phyloP scores from a whole-genome alignment of 2,329 filamentous ascomycete species.

The Rugonectria rugulosa region DNA sequence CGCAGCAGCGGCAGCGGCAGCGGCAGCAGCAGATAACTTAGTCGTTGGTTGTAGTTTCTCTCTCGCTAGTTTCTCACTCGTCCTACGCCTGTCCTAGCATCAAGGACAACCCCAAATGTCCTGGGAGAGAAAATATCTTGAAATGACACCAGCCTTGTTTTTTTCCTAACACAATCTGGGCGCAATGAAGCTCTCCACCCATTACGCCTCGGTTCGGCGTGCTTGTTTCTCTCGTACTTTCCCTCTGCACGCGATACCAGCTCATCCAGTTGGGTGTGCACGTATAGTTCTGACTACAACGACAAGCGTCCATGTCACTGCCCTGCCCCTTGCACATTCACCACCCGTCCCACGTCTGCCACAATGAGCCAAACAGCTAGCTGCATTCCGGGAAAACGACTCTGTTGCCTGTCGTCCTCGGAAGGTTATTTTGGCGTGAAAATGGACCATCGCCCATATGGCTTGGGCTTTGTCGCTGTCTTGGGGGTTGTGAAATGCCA shows the following conservation, averaged over 20 bases:
- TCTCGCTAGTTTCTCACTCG: neutral
- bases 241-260: neutral
- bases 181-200: too few species aligned
- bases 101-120: too few species aligned
- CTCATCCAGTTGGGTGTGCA: neutral
- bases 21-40: too few species aligned
- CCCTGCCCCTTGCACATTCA: constrained; percentile 2
- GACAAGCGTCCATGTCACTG: constrained; percentile 4
- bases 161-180: too few species aligned
- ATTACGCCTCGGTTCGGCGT: too few species aligned
- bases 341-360: constrained; percentile 5
- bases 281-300: neutral
- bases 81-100: neutral
- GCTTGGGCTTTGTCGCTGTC: too few species aligned
- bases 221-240: too few species aligned
- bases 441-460: neutral
- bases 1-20: neutral
- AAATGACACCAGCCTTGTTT: too few species aligned
- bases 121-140: too few species aligned
- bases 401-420: neutral
- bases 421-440: neutral
- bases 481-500: too few species aligned
- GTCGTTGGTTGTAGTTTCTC: too few species aligned
- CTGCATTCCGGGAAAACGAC: neutral
- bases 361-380: neutral